Base-by-base conservation (phyloP, 225 moss, liverwort and hornwort genomes). In the Polytrichum formosum region DNA sequence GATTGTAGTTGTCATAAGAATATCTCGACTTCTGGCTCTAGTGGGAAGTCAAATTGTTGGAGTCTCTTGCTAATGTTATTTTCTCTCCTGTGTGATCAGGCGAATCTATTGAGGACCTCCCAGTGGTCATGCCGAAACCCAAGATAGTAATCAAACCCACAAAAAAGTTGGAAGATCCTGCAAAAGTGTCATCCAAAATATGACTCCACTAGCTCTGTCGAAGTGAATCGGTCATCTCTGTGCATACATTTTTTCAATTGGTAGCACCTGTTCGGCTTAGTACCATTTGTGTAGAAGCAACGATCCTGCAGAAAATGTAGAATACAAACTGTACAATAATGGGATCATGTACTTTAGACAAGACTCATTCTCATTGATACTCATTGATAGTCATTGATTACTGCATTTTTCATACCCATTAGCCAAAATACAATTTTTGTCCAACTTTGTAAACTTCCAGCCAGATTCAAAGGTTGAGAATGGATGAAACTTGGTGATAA, bases 81-180 rank as follows among this genome's bases (percentile, higher is more conserved):
- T 65, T 20, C 22, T 26, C 9, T 77, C 25, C 30, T 76, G 29
- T 75, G 4, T 58, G 53, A 1, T 46, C 81, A 84, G 84, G 84
- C 16, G 78, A 73, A 67, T 78, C 81, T 17, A 78, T 81, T 73
- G 78, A 73, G 23, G 84, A 81, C 76, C 61, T 84, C 56, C 81
- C 73, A 67, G 55, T 71, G 60, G 67, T 76, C 31, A 53, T 30
- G 61, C 76, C 78, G n/a, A 81, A 81, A 75, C 78, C 70, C 27
- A 35, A 73, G 65, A 76, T 6, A 70, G 61, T 73, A 71, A 27
- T 65, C 17, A 65, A 77, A 72, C 61, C 74, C 70, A 65, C 53
- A 37, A 80, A 73, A 64, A 78, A 61, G 26, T 81, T 70, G 63
- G 81, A 81, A 67, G 75, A 60, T 23, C 23, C 58, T 58, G 58